Conservation (phyloP, 2,329 filamentous ascomycete genomes). For the Clarireedia hainanense region DNA sequence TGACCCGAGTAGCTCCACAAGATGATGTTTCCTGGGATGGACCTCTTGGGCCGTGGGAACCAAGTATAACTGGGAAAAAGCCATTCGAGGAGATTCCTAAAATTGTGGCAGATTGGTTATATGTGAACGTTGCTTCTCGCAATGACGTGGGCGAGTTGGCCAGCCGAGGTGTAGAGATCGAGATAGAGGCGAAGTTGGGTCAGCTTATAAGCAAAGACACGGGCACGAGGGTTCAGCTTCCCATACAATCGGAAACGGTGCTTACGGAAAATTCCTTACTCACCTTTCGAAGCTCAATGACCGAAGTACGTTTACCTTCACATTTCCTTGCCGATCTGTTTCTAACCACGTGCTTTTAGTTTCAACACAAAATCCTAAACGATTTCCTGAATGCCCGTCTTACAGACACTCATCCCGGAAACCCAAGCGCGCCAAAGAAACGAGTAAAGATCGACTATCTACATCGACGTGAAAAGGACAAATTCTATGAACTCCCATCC, state of each 20-base stretch:
- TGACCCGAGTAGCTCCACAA: slow-evolving; percentile 7
- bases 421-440: slow-evolving; percentile 30
- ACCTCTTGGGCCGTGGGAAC: slow-evolving; percentile 51
- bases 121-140: slow-evolving; percentile 58
- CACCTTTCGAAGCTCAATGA: slow-evolving; percentile 84
- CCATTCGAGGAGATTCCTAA: slow-evolving; percentile 71
- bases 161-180: slow-evolving; percentile 64
- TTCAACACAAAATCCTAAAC: slow-evolving; percentile 77
- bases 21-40: slow-evolving; percentile 10
- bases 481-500: slow-evolving; percentile 68
- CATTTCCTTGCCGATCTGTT: neutral
- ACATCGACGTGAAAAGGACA: slow-evolving; percentile 76
- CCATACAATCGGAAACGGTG: slow-evolving; percentile 63
- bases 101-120: slow-evolving; percentile 74
- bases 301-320: slow-evolving; percentile 52
- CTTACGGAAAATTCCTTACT: slow-evolving; percentile 53
- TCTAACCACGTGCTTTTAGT: slow-evolving; percentile 36
- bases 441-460: slow-evolving; percentile 68
- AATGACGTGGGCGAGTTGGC: slow-evolving; percentile 57
- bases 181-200: slow-evolving; percentile 92
- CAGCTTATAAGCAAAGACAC: slow-evolving; percentile 68
- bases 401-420: slow-evolving; percentile 47
- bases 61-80: slow-evolving; percentile 59
- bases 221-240: slow-evolving; percentile 58
- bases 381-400: slow-evolving; percentile 70